Conservation (phyloP, 2,329 filamentous ascomycete genomes). For the Beauveria sp. region DNA sequence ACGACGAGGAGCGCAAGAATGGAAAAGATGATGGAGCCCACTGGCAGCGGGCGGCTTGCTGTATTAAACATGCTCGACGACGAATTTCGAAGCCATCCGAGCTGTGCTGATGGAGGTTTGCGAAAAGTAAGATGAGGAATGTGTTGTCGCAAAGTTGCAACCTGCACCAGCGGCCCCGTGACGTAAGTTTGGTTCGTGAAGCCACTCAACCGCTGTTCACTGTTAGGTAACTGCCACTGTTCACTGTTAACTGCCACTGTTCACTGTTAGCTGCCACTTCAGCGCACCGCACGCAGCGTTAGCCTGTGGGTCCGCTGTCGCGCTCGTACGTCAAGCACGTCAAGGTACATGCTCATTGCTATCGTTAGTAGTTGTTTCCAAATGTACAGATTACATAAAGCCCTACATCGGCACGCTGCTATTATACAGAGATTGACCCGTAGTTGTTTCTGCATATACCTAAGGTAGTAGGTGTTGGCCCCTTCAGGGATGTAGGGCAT, state of each 20-base stretch:
- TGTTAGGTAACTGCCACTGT: no score
- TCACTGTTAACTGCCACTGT: background rate
- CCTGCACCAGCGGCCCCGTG: background rate
- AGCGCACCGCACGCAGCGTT: background rate
- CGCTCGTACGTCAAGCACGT: no score
- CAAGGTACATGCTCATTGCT: no score
- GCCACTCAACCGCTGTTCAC: background rate
- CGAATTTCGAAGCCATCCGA: constrained; percentile 2
- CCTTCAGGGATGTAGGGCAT: no score
- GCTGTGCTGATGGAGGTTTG: background rate
- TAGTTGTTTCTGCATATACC: no score
- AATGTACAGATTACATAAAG: no score
- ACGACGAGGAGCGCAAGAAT: constrained; percentile 64
- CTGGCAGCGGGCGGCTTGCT: constrained; percentile 49
- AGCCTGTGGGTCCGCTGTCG: background rate
- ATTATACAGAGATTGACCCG: no score
- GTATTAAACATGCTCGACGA: constrained; percentile 42
- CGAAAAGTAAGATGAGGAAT: background rate
- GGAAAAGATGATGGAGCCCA: constrained; percentile 75
- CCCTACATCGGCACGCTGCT: no score
- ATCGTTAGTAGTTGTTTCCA: no score
- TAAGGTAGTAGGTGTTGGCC: no score
- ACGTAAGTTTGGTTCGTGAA: background rate
- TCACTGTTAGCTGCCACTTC: background rate
- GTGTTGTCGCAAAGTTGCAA: constrained; percentile 4